Base-by-base conservation (phyloP, 2,329 filamentous ascomycete genomes). In the Claviceps quebecensis region DNA sequence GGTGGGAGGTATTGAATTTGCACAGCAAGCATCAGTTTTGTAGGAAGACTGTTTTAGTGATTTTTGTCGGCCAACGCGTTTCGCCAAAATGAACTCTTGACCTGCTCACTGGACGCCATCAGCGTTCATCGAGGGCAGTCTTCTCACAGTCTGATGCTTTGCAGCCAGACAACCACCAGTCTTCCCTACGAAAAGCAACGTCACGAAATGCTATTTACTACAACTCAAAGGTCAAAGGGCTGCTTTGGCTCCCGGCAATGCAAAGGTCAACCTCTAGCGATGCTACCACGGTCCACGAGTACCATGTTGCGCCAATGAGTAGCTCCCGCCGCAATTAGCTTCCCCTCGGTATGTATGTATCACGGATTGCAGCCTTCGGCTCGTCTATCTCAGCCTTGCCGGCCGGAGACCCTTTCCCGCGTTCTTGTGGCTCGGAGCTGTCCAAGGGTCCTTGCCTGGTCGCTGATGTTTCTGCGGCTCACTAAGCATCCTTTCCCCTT, bases 341-440 rank as follows among this genome's bases (percentile, higher is more conserved):
- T 29, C 26, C 26, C 26, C 2, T 29, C 26, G 26, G 26, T 8
- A 29, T 29, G 23, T 26, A 26, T 19, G 19, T 19, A 19, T 9
- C 29, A 11, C 29, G 29, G 29, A 36, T 49, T 17, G 47, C 26
- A 23, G 37, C 36, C 45, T 23, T 47, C 38, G 52, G 49, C 49
- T 54, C 47, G 52, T 54, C 52, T 49, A 50, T 50, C 52, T 50
- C 52, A 54, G 49, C 36, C 47, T 47, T 49, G 49, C 46, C n/a
- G 36, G n/a, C n/a, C 8, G 38, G 13, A 5, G 16, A 34, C 16
- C 38, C 37, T 41, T 9, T 38, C n/a, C 29, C 41, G 41, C 3
- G 11, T 23, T 44, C 14, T 13, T 44, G 13, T 45, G 43, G n/a
- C 43, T 17, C 23, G 43, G 16, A 17, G 16, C 16, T 17, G 23